Conservation (phyloP, 108 stramenopile genomes). For the Cylindrotheca closterium region DNA sequence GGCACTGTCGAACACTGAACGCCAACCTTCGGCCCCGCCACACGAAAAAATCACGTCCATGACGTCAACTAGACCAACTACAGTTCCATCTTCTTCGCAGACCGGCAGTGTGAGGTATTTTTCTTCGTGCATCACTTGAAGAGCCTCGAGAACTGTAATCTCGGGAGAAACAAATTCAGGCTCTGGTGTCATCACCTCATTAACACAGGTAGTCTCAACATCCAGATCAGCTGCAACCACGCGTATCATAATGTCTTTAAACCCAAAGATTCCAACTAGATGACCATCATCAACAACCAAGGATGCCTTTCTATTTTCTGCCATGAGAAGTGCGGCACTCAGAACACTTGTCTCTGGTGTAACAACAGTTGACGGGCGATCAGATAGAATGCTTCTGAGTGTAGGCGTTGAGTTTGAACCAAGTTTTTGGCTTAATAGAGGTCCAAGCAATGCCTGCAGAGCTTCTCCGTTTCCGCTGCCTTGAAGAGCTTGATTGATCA, state of each 20-base stretch:
- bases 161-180: conserved; percentile 91
- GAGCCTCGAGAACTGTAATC: conserved; percentile 89
- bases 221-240: conserved; percentile 84
- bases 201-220: conserved; percentile 72
- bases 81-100: conserved; percentile 68
- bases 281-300: conserved; percentile 77
- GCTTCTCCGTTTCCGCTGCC: conserved; percentile 51
- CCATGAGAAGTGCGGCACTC: conserved; percentile 81
- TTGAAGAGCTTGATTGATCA: conserved; percentile 53
- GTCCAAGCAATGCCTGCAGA: conserved; percentile 51
- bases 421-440: conserved; percentile 55
- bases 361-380: conserved; percentile 61
- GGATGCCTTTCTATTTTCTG: conserved; percentile 75
- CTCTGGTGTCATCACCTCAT: conserved; percentile 90
- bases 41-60: conserved; percentile 90
- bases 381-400: conserved; percentile 57
- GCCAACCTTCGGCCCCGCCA: conserved; percentile 81
- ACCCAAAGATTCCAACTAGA: conserved; percentile 91
- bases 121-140: conserved; percentile 94
- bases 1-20: conserved; percentile 70
- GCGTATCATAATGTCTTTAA: conserved; percentile 95
- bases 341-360: conserved; percentile 60
- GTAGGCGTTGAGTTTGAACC: conserved; percentile 55
- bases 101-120: conserved; percentile 94
- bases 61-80: conserved; percentile 95